Evolutionary conservation across 768 basidiomycete genomes (phyloP).

Genomic region (Auricularia cornea): DNA sequence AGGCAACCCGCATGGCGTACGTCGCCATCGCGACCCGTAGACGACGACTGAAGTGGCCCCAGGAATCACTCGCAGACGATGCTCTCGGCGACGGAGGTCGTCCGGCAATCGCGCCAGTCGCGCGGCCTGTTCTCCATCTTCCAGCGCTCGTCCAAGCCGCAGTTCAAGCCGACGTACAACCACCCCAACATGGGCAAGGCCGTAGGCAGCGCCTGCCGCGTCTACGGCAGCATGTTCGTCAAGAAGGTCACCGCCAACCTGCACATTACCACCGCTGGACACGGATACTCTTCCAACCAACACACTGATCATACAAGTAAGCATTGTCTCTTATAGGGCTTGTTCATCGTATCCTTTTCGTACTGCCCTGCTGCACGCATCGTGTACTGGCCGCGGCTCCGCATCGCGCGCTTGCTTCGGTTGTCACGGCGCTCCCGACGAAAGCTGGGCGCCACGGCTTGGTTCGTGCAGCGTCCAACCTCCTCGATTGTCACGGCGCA

Average conservation of each 20-base stretch:
- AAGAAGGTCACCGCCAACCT: constrained; percentile 93
- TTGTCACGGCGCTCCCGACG: no score
- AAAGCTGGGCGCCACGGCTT: no score
- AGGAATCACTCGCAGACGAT: constrained; percentile 52
- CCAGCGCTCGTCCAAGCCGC: constrained; percentile 29
- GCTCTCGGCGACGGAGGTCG: constrained; percentile 60
- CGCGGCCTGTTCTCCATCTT: constrained; percentile 63
- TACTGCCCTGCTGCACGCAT: no score
- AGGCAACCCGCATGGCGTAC: constrained; percentile 65
- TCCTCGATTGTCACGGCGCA: no score
- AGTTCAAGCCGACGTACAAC: constrained; percentile 68
- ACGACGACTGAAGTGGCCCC: not conserved
- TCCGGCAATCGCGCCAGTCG: constrained; percentile 65
- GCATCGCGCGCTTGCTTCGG: no score
- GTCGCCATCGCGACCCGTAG: constrained; percentile 10
- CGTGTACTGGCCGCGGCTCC: no score
- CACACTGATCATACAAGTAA: constrained; percentile 73
- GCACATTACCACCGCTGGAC: constrained; percentile 90
- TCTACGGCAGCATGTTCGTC: constrained; percentile 73
- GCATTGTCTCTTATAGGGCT: no score
- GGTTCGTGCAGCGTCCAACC: no score
- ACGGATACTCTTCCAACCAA: constrained; percentile 81
- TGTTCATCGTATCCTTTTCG: no score
- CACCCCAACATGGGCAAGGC: constrained; percentile 32
- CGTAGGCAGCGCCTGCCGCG: constrained; percentile 72